These are phyloP conservation scores for Lipomyces orientalis DNA, from an alignment of 805 yeast species.

Conservation along the genomic window DNA sequence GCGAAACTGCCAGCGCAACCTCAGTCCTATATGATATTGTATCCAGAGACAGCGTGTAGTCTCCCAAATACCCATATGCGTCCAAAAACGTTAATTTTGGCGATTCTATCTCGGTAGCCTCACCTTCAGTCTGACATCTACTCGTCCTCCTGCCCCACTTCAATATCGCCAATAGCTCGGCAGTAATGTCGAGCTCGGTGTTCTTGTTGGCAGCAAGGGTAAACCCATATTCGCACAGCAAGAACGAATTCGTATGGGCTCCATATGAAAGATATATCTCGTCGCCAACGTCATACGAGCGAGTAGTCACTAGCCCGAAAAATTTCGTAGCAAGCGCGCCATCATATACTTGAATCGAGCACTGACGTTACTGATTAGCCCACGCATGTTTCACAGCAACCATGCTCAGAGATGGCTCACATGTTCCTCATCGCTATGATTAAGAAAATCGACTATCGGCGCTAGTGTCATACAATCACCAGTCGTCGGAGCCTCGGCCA, in stretches of 20 bases:
- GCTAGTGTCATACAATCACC: slow-evolving; percentile 85
- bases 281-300: slow-evolving; percentile 50
- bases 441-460: slow-evolving; percentile 87
- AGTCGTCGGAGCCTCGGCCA: slow-evolving; percentile 58
- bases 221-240: slow-evolving; percentile 89
- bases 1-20: slow-evolving; percentile 66
- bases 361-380: slow-evolving; percentile 9
- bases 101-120: not conserved
- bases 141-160: slow-evolving; percentile 46
- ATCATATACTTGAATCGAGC: slow-evolving; percentile 24
- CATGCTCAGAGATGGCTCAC: slow-evolving; percentile 3
- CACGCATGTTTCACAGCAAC: not conserved
- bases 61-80: slow-evolving; percentile 66
- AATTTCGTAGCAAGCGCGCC: slow-evolving; percentile 38
- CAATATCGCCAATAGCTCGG: slow-evolving; percentile 49
- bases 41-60: slow-evolving; percentile 64
- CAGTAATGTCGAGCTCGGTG: slow-evolving; percentile 72
- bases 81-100: slow-evolving; percentile 52
- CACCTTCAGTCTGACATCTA: slow-evolving; percentile 42
- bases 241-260: slow-evolving; percentile 81
- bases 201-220: slow-evolving; percentile 61
- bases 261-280: slow-evolving; percentile 83
- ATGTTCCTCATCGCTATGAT: slow-evolving; percentile 54
- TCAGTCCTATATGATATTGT: slow-evolving; percentile 74
- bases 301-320: slow-evolving; percentile 41